These are phyloP conservation scores for Citrus inodora DNA, from an alignment of 345 rosid species.

Conservation along the genomic window DNA sequence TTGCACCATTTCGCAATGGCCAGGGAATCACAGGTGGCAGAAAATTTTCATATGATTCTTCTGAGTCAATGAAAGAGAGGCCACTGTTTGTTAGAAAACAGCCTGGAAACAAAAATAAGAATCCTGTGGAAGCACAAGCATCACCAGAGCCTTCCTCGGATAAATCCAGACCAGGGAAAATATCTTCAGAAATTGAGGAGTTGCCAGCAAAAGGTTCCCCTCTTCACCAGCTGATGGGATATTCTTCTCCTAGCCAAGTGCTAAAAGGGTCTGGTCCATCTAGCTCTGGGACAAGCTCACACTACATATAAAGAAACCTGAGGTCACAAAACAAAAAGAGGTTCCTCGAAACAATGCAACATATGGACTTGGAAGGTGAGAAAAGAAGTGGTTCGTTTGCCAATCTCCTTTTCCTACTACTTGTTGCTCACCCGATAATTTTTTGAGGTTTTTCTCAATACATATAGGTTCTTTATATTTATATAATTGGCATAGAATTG, in stretches of 20 bases:
- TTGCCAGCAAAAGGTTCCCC: slow-evolving; percentile 45
- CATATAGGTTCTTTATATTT: background rate
- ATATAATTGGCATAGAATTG: slow-evolving; percentile 8
- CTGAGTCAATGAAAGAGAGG: slow-evolving; percentile 28
- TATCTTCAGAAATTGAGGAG: slow-evolving; percentile 41
- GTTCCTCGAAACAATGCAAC: too few relatives aligned
- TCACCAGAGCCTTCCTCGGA: slow-evolving; percentile 30
- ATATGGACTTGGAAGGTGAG: too few relatives aligned
- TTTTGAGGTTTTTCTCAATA: background rate
- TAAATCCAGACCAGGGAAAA: slow-evolving; percentile 24
- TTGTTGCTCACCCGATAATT: background rate
- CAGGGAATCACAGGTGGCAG: slow-evolving; percentile 9
- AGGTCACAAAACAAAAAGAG: background rate
- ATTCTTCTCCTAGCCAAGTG: slow-evolving; percentile 64
- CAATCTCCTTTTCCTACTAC: background rate
- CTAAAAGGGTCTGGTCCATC: slow-evolving; percentile 28
- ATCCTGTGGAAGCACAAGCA: slow-evolving; percentile 26
- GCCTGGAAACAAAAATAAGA: slow-evolving; percentile 20
- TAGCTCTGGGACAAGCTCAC: slow-evolving; percentile 12
- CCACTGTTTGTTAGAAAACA: slow-evolving; percentile 21
- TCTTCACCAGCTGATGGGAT: slow-evolving; percentile 87
- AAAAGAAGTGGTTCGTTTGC: background rate
- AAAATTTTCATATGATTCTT: slow-evolving; percentile 13
- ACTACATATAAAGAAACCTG: background rate
- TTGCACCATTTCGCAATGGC: slow-evolving; percentile 14